Evolutionary conservation across 306 rosid genomes (phyloP).

Genomic region (Castanea crenata): DNA sequence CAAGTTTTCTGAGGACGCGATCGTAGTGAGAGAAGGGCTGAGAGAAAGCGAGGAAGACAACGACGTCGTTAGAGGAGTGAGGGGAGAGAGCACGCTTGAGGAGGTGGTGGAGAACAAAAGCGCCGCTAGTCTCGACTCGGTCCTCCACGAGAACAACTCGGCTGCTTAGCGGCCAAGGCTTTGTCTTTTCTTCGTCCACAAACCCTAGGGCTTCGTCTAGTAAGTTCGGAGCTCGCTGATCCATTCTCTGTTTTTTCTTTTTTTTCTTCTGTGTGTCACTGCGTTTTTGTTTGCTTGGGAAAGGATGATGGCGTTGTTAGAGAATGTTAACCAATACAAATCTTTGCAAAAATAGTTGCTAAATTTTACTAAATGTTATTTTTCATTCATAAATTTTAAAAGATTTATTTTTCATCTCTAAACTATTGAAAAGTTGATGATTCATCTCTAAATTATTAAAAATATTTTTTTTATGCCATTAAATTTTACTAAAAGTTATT

Average conservation of each 20-base stretch:
- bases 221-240: conserved; percentile 36
- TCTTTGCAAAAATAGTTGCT: too few relatives aligned
- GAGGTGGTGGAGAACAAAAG: conserved; percentile 86
- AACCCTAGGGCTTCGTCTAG: conserved; percentile 69
- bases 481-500: too few relatives aligned
- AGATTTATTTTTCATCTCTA: too few relatives aligned
- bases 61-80: conserved; percentile 46
- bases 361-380: too few relatives aligned
- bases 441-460: too few relatives aligned
- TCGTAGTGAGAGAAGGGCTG: conserved; percentile 77
- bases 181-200: conserved; percentile 4
- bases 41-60: conserved; percentile 71
- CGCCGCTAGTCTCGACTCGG: conserved; percentile 70
- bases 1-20: conserved; percentile 81
- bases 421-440: too few relatives aligned
- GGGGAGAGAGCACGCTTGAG: conserved; percentile 62
- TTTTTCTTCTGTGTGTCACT: too few relatives aligned
- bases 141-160: conserved; percentile 68
- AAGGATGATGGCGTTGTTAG: too few relatives aligned
- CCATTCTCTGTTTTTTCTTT: conserved; percentile 27
- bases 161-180: conserved; percentile 40
- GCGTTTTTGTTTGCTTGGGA: too few relatives aligned
- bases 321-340: too few relatives aligned
- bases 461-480: too few relatives aligned
- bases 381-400: too few relatives aligned